Percentiles rank a stretch among this genome's conserved stretches.
Conservation (phyloP, 2,329 filamentous ascomycete genomes). For the Alternaria gaisen region DNA sequence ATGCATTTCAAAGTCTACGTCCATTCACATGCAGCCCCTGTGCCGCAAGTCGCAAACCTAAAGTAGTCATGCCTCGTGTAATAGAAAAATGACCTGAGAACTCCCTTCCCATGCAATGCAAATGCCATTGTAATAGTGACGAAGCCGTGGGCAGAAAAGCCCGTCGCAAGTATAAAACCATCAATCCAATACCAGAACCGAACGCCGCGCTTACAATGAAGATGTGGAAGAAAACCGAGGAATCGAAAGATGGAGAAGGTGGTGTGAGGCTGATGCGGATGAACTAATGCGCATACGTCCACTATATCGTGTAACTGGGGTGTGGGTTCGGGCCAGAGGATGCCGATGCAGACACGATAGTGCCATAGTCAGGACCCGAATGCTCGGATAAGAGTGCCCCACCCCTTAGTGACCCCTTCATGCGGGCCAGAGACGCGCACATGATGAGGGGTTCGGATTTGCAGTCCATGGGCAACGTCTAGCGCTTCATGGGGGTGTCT, state of each 20-base stretch:
- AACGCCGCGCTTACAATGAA: conserved; percentile 37
- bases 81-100: conserved; percentile 13
- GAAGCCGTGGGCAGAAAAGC: conserved; percentile 5
- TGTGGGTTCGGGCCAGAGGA: not conserved
- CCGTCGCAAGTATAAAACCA: conserved; percentile 7
- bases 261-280: conserved; percentile 11
- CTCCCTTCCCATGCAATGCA: conserved; percentile 34
- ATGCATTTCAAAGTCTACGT: conserved; percentile 5
- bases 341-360: not conserved
- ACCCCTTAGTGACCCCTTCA: not conserved
- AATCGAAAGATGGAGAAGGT: conserved; percentile 2
- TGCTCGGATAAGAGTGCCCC: not conserved
- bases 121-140: conserved; percentile 15
- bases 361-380: not conserved
- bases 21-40: not conserved
- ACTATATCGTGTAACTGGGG: not conserved
- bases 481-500: conserved; percentile 24
- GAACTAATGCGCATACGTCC: conserved; percentile 7
- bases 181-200: conserved; percentile 21
- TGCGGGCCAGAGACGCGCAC: not conserved
- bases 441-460: not conserved
- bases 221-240: conserved; percentile 9
- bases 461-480: not conserved
- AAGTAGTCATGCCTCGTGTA: not conserved
- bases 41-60: not conserved